A percentile compares a stretch with the other conserved stretches of the same genome.
Conservation (phyloP, 257 asterid species). For the Salvia rosmarinus region DNA sequence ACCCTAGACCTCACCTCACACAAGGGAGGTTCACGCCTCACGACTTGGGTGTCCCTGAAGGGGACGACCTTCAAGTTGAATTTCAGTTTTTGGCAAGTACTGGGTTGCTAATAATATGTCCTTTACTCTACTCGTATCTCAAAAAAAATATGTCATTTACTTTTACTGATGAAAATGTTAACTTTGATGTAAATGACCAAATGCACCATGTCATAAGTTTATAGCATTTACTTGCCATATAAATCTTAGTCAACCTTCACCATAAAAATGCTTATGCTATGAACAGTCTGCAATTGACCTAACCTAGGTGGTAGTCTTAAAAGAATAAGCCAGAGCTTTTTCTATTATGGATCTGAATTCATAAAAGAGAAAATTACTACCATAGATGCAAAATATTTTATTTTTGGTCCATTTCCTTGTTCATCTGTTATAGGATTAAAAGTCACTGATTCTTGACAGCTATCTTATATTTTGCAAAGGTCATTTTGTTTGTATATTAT, state of each 20-base stretch:
- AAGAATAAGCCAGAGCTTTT: neutral
- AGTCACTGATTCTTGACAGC: neutral
- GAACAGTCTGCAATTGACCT: neutral
- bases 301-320: neutral
- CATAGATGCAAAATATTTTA: neutral
- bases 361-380: neutral
- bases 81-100: slow-evolving; percentile 8
- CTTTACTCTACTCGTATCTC: too few relatives aligned
- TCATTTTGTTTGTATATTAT: neutral
- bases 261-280: neutral
- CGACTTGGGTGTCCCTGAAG: neutral
- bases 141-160: neutral
- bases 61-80: neutral
- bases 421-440: slow-evolving; percentile 6
- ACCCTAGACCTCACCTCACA: neutral
- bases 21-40: neutral
- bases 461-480: neutral
- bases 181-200: slow-evolving; percentile 8
- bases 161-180: neutral
- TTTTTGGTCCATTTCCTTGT: neutral
- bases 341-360: neutral
- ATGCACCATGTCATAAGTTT: slow-evolving; percentile 13
- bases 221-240: slow-evolving; percentile 11
- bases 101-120: neutral
- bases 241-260: slow-evolving; percentile 6